phyloP scores from a whole-genome alignment of 768 basidiomycete genomes.

The Russula sp. region DNA sequence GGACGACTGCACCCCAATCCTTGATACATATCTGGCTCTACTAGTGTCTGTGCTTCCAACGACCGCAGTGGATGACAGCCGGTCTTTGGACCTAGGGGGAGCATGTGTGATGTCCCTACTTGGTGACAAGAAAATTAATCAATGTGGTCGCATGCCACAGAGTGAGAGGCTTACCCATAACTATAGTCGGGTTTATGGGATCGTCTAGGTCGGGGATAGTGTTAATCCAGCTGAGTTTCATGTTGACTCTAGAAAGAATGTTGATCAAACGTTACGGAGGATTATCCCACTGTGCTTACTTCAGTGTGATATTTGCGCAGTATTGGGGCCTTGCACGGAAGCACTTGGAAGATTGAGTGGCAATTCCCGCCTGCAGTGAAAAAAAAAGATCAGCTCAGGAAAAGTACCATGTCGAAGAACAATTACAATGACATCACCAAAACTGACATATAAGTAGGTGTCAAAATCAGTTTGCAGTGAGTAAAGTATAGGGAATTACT shows the following conservation, averaged over 20 bases:
- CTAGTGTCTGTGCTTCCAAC: constrained; percentile 73
- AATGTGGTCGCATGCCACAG: background rate
- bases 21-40: constrained; percentile 59
- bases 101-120: constrained; percentile 82
- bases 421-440: constrained; percentile 7
- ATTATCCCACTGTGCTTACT: constrained; percentile 37
- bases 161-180: constrained; percentile 48
- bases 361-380: constrained; percentile 46
- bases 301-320: constrained; percentile 70
- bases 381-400: background rate
- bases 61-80: constrained; percentile 72
- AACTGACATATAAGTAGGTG: background rate
- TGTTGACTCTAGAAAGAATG: constrained; percentile 51
- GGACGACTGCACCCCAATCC: constrained; percentile 54
- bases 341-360: constrained; percentile 63
- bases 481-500: constrained; percentile 42
- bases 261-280: background rate
- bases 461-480: background rate
- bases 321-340: constrained; percentile 63
- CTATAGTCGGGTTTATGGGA: constrained; percentile 64
- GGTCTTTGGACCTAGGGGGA: constrained; percentile 53
- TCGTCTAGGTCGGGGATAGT: constrained; percentile 66
- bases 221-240: constrained; percentile 80
- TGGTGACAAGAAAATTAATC: background rate
- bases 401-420: background rate